Percentiles rank a stretch among this genome's conserved stretches.
These are phyloP conservation scores for Urochloa ruziziensis DNA, from an alignment of 176 grass and related monocot genomes.

Conservation along the genomic window DNA sequence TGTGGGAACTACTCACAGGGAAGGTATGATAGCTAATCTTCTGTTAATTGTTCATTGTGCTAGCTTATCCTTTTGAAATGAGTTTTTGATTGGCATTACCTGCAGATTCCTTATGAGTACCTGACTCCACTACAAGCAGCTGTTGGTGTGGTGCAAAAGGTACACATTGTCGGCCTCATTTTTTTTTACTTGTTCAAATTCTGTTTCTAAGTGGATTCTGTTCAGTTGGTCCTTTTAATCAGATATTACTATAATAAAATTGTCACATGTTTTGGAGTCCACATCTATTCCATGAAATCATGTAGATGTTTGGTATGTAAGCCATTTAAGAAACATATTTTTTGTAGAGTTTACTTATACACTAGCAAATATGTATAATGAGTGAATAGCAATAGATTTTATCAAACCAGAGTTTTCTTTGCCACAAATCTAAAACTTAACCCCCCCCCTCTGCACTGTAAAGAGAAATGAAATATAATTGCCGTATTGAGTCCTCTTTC, in stretches of 20 bases:
- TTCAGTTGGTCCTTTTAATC: not conserved
- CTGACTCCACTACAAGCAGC: slow-evolving; percentile 97
- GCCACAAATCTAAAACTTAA: not conserved
- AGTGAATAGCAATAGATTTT: not conserved
- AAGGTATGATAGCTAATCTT: slow-evolving; percentile 50
- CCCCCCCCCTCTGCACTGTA: not conserved
- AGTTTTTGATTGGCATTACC: slow-evolving; percentile 21
- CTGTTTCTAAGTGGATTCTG: slow-evolving; percentile 17
- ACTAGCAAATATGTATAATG: not conserved
- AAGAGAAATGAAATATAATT: slow-evolving; percentile 1
- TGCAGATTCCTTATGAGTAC: slow-evolving; percentile 93
- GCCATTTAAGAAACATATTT: not conserved
- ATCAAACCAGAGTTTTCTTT: not conserved
- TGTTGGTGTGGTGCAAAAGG: slow-evolving; percentile 99
- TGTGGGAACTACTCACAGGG: slow-evolving; percentile 98
- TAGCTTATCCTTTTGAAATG: slow-evolving; percentile 22
- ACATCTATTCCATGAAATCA: slow-evolving; percentile 1
- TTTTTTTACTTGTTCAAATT: not conserved
- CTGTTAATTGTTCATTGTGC: slow-evolving; percentile 16
- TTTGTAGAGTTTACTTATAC: not conserved
- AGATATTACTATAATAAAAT: not conserved
- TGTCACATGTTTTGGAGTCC: slow-evolving; percentile 5
- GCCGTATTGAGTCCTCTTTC: not conserved
- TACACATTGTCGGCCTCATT: slow-evolving; percentile 28
- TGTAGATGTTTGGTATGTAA: slow-evolving; percentile 3